phyloP scores from a whole-genome alignment of 345 rosid species.

The Euphorbia pulcherrima region DNA sequence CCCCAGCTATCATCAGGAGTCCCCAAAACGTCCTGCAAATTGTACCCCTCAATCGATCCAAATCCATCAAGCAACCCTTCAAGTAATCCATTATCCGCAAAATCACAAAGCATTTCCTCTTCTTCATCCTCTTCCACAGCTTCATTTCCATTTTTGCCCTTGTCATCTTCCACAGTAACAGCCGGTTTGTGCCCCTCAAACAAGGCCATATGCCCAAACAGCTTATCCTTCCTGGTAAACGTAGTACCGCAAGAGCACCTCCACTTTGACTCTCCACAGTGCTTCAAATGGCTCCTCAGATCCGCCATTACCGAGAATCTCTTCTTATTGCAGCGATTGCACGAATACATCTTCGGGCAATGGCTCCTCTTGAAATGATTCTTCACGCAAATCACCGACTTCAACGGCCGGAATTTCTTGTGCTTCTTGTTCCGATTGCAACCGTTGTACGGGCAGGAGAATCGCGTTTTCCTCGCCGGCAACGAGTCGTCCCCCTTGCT shows the following conservation, averaged over 20 bases:
- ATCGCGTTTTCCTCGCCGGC: constrained; percentile 26
- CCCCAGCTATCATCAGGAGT: constrained; percentile 19
- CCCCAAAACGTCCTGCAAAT: constrained; percentile 38
- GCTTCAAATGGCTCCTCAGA: constrained; percentile 62
- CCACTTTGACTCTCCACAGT: constrained; percentile 64
- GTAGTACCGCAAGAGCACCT: constrained; percentile 63
- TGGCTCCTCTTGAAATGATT: constrained; percentile 80
- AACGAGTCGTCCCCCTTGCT: neutral
- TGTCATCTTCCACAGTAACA: constrained; percentile 19
- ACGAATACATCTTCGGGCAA: constrained; percentile 64
- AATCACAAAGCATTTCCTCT: constrained; percentile 9
- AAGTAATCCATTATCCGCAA: constrained; percentile 25
- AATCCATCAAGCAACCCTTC: constrained; percentile 48
- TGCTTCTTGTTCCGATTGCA: constrained; percentile 60
- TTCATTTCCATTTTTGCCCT: neutral
- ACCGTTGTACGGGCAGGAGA: constrained; percentile 65
- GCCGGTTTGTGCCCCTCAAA: constrained; percentile 80
- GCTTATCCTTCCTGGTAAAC: constrained; percentile 68
- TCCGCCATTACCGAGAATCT: constrained; percentile 57
- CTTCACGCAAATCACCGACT: constrained; percentile 58
- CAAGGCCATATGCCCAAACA: constrained; percentile 65
- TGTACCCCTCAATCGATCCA: constrained; percentile 34
- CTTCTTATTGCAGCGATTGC: constrained; percentile 58
- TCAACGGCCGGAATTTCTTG: constrained; percentile 50
- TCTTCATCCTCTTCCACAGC: constrained; percentile 17